Conservation (phyloP, 1,284 basidiomycete species). For the Pulveroboletus sp. region DNA sequence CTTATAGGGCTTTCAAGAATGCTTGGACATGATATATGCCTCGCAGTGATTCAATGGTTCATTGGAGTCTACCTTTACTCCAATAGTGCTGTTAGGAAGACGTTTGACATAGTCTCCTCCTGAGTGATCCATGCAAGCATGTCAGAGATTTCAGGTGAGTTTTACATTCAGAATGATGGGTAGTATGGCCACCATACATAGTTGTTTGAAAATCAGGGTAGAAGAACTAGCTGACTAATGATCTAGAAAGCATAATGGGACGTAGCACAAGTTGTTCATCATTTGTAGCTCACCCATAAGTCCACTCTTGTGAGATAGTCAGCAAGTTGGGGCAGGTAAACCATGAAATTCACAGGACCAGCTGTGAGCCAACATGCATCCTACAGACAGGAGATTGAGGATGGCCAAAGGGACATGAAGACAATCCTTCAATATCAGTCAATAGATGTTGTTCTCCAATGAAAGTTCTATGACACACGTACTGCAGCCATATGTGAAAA, state of each 20-base stretch:
- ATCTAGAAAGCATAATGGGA: too few species aligned
- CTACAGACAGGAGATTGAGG: background rate
- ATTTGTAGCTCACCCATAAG: too few species aligned
- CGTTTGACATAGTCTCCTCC: background rate
- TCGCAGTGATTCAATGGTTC: background rate
- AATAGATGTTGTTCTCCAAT: background rate
- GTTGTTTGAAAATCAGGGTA: too few species aligned
- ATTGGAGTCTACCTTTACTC: background rate
- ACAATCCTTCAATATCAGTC: background rate
- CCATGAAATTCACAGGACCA: background rate
- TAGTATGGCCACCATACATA: too few species aligned
- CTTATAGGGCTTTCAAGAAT: background rate
- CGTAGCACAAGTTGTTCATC: too few species aligned
- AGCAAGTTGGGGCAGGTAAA: background rate
- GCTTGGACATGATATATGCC: background rate
- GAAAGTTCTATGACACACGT: background rate
- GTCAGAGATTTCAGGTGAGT: background rate
- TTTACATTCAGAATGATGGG: too few species aligned
- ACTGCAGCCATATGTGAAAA: background rate
- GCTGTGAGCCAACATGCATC: background rate
- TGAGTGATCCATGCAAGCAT: background rate
- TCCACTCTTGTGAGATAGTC: too few species aligned
- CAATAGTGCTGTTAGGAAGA: fast-evolving
- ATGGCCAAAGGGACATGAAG: background rate
- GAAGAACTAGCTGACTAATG: too few species aligned